Conservation (phyloP, 2,329 filamentous ascomycete species). For the Verticillium zaregamsianum region DNA sequence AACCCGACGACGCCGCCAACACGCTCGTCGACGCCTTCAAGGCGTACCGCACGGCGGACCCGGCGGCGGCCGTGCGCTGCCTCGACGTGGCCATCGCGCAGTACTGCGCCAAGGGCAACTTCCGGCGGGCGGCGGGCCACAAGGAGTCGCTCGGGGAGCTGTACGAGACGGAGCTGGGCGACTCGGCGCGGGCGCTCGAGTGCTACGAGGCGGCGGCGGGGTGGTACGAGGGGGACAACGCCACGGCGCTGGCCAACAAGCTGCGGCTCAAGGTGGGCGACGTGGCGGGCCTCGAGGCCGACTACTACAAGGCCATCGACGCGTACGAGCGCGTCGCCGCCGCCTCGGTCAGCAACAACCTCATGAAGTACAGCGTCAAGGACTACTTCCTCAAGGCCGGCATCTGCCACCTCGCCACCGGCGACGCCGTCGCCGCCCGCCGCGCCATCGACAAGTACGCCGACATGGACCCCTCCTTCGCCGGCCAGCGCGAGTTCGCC, state of each 20-base stretch:
- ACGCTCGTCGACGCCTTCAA: conserved; percentile 89
- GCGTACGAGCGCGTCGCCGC: conserved; percentile 81
- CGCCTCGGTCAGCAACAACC: conserved; percentile 77
- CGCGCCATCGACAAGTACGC: conserved; percentile 79
- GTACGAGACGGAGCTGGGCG: conserved; percentile 76
- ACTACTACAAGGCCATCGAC: conserved; percentile 80
- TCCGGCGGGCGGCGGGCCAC: conserved; percentile 83
- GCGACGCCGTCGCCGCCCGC: conserved; percentile 73
- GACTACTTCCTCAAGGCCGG: conserved; percentile 94
- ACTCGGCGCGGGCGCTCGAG: conserved; percentile 73
- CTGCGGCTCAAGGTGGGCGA: conserved; percentile 91
- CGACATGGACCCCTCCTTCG: conserved; percentile 75
- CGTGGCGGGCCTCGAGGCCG: conserved; percentile 71
- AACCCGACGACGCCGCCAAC: conserved; percentile 90
- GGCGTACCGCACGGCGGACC: conserved; percentile 82
- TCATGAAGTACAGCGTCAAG: conserved; percentile 92
- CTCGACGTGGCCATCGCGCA: conserved; percentile 76
- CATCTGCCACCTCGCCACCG: conserved; percentile 75
- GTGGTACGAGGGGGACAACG: conserved; percentile 88
- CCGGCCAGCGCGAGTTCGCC: conserved; percentile 73
- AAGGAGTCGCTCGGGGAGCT: conserved; percentile 86
- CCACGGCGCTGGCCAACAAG: conserved; percentile 85
- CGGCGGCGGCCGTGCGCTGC: conserved; percentile 76
- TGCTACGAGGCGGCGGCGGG: conserved; percentile 81
- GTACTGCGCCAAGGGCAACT: conserved; percentile 87